phyloP scores from a whole-genome alignment of 176 grass and related monocot species.

The Microstegium vimineum region DNA sequence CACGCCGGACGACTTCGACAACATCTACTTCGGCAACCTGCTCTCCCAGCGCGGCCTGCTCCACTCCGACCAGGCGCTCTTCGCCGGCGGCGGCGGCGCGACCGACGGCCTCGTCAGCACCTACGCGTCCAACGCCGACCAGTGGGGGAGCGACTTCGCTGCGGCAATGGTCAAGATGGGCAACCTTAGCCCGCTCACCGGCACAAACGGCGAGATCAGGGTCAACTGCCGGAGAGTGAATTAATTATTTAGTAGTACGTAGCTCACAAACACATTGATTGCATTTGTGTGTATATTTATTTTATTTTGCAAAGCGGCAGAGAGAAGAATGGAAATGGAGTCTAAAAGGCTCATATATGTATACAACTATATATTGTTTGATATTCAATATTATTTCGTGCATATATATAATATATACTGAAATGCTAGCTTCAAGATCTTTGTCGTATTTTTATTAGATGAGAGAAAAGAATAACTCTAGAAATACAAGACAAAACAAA shows the following conservation, averaged over 20 bases:
- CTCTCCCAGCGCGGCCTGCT: conserved; percentile 29
- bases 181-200: conserved; percentile 35
- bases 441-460: too few relatives aligned
- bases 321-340: not conserved
- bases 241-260: too few relatives aligned
- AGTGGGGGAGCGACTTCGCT: conserved; percentile 36
- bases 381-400: not conserved
- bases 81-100: conserved; percentile 24
- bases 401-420: not conserved
- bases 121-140: conserved; percentile 15
- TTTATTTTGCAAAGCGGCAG: not conserved
- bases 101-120: conserved; percentile 19
- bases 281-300: not conserved
- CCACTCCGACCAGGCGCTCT: conserved; percentile 62
- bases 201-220: conserved; percentile 43
- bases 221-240: conserved; percentile 45
- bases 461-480: too few relatives aligned
- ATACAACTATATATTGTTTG: not conserved
- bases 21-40: conserved; percentile 44
- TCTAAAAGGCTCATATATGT: not conserved
- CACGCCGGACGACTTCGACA: conserved; percentile 49
- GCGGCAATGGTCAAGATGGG: conserved; percentile 45
- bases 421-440: too few relatives aligned
- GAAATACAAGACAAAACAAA: too few relatives aligned
- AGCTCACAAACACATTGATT: not conserved